Conservation (phyloP, 768 basidiomycete species). For the Boletus barrowsii region DNA sequence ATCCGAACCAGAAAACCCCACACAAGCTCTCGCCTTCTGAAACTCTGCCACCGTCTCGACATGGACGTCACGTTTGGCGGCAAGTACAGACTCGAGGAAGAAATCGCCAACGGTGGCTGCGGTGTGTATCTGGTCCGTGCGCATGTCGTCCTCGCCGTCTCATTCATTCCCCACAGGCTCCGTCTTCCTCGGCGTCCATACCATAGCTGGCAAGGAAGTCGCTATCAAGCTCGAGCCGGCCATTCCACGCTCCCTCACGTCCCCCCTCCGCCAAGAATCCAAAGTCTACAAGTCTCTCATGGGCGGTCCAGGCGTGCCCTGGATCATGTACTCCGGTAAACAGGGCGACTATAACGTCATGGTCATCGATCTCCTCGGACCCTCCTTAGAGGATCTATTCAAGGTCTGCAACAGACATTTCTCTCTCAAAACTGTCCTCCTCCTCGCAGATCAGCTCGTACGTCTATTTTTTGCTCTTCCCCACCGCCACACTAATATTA, state of each 20-base stretch:
- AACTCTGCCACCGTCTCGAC: constrained; percentile 12
- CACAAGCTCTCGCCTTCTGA: not conserved
- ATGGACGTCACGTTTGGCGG: constrained; percentile 59
- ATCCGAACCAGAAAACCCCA: constrained; percentile 14
- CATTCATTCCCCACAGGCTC: constrained; percentile 45
- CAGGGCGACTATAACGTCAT: constrained; percentile 96
- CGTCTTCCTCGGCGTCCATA: constrained; percentile 76
- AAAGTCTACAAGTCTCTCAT: constrained; percentile 91
- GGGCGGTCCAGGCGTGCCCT: constrained; percentile 86
- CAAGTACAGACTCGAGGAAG: constrained; percentile 75
- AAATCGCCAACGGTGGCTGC: constrained; percentile 79
- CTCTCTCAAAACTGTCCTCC: constrained; percentile 88
- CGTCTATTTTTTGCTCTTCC: constrained; percentile 28
- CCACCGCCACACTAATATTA: constrained; percentile 4
- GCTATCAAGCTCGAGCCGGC: constrained; percentile 82
- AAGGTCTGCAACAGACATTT: constrained; percentile 90
- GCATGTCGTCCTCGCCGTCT: constrained; percentile 3
- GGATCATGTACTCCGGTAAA: constrained; percentile 89
- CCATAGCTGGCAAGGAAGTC: constrained; percentile 78
- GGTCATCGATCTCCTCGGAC: constrained; percentile 95
- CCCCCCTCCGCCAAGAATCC: constrained; percentile 82
- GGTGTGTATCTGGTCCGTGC: constrained; percentile 58
- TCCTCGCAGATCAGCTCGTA: constrained; percentile 93
- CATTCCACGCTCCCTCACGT: constrained; percentile 39
- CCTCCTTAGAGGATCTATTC: constrained; percentile 83